These are phyloP conservation scores for Nectriaceae sp. DNA, from an alignment of 2,329 filamentous ascomycete species.

Conservation along the genomic window DNA sequence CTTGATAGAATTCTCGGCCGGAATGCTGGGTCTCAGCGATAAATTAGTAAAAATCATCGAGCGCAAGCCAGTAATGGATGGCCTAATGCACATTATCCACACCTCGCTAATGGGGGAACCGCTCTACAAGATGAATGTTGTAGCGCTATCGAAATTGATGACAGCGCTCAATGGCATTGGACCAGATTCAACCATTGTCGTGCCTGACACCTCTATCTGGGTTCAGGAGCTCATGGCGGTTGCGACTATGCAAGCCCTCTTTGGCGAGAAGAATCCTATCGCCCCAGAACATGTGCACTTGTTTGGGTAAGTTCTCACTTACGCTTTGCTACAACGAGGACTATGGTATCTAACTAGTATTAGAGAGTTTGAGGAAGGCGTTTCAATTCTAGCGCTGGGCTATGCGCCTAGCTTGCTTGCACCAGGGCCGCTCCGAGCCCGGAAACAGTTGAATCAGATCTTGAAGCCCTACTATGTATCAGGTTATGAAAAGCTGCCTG, in stretches of 20 bases:
- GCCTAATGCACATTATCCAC: conserved; percentile 34
- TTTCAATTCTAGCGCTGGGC: conserved; percentile 33
- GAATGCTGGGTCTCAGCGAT: conserved; percentile 39
- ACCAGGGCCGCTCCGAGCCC: conserved; percentile 26
- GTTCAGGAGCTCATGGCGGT: conserved; percentile 38
- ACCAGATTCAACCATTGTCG: conserved; percentile 18
- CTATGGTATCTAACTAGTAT: too few species aligned
- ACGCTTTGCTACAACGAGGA: too few species aligned
- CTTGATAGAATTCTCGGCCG: conserved; percentile 37
- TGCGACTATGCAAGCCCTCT: conserved; percentile 42
- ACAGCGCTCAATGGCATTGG: not conserved
- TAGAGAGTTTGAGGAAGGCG: conserved; percentile 26
- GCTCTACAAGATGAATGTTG: conserved; percentile 32
- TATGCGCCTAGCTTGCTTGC: conserved; percentile 32
- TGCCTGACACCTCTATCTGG: conserved; percentile 42
- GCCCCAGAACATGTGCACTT: conserved; percentile 21
- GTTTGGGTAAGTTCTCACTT: conserved; percentile 22
- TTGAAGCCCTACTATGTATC: conserved; percentile 34
- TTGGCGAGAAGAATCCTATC: conserved; percentile 46
- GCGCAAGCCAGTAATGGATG: conserved; percentile 16
- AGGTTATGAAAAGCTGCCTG: conserved; percentile 28
- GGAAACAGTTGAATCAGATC: too few species aligned
- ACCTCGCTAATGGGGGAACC: conserved; percentile 34
- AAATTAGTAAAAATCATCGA: conserved; percentile 27
- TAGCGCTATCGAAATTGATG: conserved; percentile 17